Evolutionary conservation across 2,329 filamentous ascomycete genomes (phyloP).

Genomic region (Beauveria bassiana): DNA sequence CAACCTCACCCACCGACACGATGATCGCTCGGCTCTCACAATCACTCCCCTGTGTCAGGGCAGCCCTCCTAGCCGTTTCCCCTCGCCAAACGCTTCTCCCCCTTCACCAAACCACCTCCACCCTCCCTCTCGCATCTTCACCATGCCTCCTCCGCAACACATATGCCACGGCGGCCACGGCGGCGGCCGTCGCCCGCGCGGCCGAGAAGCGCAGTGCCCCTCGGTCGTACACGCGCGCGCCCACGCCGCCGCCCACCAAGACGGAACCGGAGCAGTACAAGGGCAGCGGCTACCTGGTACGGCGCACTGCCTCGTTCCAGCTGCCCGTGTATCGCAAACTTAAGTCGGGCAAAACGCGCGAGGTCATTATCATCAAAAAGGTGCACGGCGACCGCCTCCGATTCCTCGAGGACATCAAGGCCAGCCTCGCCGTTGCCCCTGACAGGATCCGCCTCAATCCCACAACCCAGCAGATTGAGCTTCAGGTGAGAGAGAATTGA

Average conservation of each 20-base stretch:
- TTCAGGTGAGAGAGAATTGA: constrained; percentile 51
- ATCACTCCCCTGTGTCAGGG: constrained; percentile 11
- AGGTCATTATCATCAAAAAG: constrained; percentile 69
- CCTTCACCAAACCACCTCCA: not conserved
- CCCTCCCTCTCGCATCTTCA: not conserved
- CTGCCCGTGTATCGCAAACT: constrained; percentile 68
- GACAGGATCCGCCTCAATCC: constrained; percentile 47
- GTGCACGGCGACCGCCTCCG: constrained; percentile 63
- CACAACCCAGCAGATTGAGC: constrained; percentile 64
- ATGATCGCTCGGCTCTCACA: constrained; percentile 7
- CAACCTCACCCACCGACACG: not conserved
- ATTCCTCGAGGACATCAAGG: constrained; percentile 56
- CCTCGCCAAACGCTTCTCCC: not conserved
- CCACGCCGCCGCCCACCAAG: constrained; percentile 24
- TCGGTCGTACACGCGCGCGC: constrained; percentile 18
- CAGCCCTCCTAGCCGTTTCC: not conserved
- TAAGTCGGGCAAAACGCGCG: constrained; percentile 69
- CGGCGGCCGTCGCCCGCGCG: not conserved
- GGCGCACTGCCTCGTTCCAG: constrained; percentile 61
- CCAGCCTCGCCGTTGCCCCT: constrained; percentile 47
- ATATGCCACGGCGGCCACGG: constrained; percentile 9
- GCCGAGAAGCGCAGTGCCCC: not conserved
- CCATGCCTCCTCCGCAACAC: not conserved
- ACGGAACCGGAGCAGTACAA: constrained; percentile 22
- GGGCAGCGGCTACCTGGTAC: constrained; percentile 46